These are phyloP conservation scores for Auricularia cornea DNA, from an alignment of 768 basidiomycete species.

Conservation along the genomic window DNA sequence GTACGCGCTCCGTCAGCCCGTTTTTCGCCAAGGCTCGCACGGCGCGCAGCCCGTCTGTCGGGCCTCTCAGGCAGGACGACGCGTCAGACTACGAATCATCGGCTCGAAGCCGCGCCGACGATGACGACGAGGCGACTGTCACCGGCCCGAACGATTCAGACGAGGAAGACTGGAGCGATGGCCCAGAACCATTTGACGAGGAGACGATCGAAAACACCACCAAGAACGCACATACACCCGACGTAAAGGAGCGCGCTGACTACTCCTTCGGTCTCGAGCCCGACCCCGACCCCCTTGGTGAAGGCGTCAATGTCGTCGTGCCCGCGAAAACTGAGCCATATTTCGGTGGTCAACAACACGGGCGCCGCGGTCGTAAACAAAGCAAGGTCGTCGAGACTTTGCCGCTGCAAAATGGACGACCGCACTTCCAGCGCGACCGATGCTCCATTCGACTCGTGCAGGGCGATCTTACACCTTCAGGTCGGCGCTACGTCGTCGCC, in stretches of 20 bases:
- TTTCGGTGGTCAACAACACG: conserved; percentile 44
- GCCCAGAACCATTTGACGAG: background rate
- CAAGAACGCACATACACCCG: background rate
- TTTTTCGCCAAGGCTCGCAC: background rate
- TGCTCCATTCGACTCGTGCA: conserved; percentile 87
- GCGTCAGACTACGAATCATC: background rate
- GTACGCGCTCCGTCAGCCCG: background rate
- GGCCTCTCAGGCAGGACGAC: background rate
- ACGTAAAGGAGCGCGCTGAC: background rate
- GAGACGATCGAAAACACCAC: conserved; percentile 80
- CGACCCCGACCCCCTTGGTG: conserved; percentile 72
- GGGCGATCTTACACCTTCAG: conserved; percentile 44
- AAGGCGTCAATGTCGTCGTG: conserved; percentile 84
- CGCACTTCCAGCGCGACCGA: conserved; percentile 82
- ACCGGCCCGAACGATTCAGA: background rate
- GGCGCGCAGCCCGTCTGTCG: background rate
- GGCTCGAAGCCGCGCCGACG: background rate
- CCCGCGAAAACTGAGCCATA: conserved; percentile 61
- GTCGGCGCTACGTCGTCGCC: conserved; percentile 73
- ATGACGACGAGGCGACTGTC: background rate
- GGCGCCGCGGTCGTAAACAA: conserved; percentile 21
- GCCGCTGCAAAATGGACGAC: conserved; percentile 60
- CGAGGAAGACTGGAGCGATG: background rate
- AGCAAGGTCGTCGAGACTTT: conserved; percentile 34
- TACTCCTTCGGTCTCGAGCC: background rate